Percentiles rank a stretch among this genome's conserved stretches.
phyloP scores from a whole-genome alignment of 345 rosid genomes.

The Erucastrum elatum region DNA sequence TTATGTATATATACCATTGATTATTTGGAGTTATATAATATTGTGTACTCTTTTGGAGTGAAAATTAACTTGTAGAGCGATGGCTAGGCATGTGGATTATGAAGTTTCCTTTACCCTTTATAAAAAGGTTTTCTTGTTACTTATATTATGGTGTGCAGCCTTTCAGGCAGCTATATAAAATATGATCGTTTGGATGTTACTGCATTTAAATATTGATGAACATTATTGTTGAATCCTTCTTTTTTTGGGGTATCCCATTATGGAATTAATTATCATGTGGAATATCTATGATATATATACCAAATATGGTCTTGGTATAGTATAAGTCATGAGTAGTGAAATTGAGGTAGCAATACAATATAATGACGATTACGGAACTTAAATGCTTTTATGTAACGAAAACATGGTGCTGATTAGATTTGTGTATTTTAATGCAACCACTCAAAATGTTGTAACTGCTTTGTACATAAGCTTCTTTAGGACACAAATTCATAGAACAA shows the following conservation, averaged over 20 bases:
- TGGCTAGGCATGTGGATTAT: slow-evolving; percentile 42
- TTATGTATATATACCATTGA: neutral
- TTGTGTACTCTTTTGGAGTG: neutral
- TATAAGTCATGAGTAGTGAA: slow-evolving; percentile 23
- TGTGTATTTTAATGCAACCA: too few relatives aligned
- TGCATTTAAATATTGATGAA: neutral
- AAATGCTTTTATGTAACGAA: neutral
- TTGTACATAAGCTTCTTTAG: too few relatives aligned
- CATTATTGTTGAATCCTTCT: neutral
- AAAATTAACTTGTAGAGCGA: slow-evolving; percentile 12
- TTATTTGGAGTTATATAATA: neutral
- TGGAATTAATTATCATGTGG: slow-evolving; percentile 9
- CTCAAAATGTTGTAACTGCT: too few relatives aligned
- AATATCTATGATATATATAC: neutral
- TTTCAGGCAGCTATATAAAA: neutral
- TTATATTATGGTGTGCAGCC: slow-evolving; percentile 21
- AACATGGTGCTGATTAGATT: neutral
- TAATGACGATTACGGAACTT: neutral
- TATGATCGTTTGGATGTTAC: neutral
- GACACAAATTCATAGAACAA: too few relatives aligned
- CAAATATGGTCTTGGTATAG: slow-evolving; percentile 5
- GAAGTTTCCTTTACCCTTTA: slow-evolving; percentile 26
- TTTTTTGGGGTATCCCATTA: neutral
- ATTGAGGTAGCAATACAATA: neutral
- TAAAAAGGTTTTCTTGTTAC: neutral